Base-by-base conservation (phyloP, 352 stramenopile genomes). In the Globisporangium camurandrum region DNA sequence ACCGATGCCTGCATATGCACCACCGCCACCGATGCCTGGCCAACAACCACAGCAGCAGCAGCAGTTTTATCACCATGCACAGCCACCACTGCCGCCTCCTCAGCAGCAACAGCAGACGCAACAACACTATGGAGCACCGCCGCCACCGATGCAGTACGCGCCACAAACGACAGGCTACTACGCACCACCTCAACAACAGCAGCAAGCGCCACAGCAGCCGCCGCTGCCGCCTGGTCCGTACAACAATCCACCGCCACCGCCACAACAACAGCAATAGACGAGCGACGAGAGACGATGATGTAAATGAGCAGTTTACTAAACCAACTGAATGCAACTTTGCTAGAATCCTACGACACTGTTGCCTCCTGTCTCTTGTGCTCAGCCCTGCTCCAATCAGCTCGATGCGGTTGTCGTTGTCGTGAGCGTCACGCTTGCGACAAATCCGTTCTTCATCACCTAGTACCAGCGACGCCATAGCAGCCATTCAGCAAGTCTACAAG, bases 391-490 rank as follows among this genome's bases (percentile, higher is more conserved):
- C n/a, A n/a, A n/a, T n/a, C n/a, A n/a, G n/a, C 3, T 7, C n/a
- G n/a, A 10, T 27, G 12, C 11, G 16, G 4, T 11, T 63, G 27
- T 67, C 33, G 27, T 49, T 12, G 51, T 41, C n/a, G 57, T 72
- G 5, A 91, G 60, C 1, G 77, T 88, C 23, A 92, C 70, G 52
- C 75, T 92, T 11, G 77, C 81, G 34, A 92, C 71, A 45, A 67
- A 75, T 20, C 71, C 81, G 34, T 84, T 92, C 62, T 86, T 87
- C 63, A 92, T 77, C 40, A 92, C 75, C 59, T 66, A 22, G 2
- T 2, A 28, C 11, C 20, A 11, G 16, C 14, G 11, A 7, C 5
- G 4, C 12, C 16, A 30, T 8, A 10, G 28, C 22, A 27, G 9
- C 8, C 16, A 31, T 14, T 24, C 2, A n/a, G 10, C n/a, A 24